Evolutionary conservation across 352 stramenopile genomes (phyloP), one percentile per base, ranked within the genome.

Genomic region (Globisporangium abappressorium): DNA sequence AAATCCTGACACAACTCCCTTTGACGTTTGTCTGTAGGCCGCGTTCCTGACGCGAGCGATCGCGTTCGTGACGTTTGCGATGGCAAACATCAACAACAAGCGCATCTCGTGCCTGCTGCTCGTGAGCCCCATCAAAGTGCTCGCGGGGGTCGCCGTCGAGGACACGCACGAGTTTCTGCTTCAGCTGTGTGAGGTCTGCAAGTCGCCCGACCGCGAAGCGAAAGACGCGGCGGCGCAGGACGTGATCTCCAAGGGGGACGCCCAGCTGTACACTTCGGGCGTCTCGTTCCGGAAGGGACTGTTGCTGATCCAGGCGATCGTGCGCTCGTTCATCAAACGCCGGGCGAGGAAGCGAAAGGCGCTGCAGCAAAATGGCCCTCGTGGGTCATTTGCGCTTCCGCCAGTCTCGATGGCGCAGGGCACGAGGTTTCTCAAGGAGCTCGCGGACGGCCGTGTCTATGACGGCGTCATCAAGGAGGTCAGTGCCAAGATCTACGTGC

Each of bases 71-170:
- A 80, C 85, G 9, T 86, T 84, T 53, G 73, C 76, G 7, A 87
- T 92, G 80, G 51, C 57, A 0, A 66, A 71, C 15, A 65, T 81
- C 28, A 77, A 81, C 22, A 62, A 71, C 51, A 81, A 79, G 14
- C 75, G 73, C 54, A 78, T 92, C n/a, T 91, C 85, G 5, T 85
- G 80, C 34, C 69, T 95, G 34, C 64, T 95, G 24, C 76, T 93
- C 22, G 85, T 95, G 56, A 95, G 87, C 63, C 87, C 87, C n/a
- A 63, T 94, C n/a, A 89, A 92, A 72, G 83, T 95, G 30, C 76
- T 95, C 5, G 85, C 87, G 14, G 87, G 87, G 11, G 64, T 92
- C 0, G 73, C 72, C 0, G 81, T 95, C 0, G 63, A 82, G 30
- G 79, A 92, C 51, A 94, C 87, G 7, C 80, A 87, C 34, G 77